phyloP scores from a whole-genome alignment of 371 early-diverging fungal species.

The Mucor piriformis region DNA sequence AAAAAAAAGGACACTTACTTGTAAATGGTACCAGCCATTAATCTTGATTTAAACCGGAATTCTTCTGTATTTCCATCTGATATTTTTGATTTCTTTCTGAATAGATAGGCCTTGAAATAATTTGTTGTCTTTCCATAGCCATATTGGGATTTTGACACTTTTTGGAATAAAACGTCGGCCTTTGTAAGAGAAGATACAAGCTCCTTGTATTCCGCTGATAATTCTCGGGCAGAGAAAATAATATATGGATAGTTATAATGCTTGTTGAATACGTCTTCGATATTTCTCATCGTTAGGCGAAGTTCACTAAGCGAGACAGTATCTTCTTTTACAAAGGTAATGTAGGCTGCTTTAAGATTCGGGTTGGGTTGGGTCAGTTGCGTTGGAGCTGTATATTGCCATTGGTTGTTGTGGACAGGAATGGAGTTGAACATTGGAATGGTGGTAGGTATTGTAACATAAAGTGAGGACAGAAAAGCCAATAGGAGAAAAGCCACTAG shows the following conservation, averaged over 20 bases:
- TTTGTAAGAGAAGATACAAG: conserved; percentile 26
- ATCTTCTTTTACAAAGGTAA: conserved; percentile 41
- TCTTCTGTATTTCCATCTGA: conserved; percentile 12
- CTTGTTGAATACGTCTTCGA: conserved; percentile 41
- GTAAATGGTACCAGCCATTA: conserved; percentile 25
- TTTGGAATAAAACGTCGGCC: conserved; percentile 33
- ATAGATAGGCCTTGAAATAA: conserved; percentile 13
- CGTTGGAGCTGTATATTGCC: conserved; percentile 18
- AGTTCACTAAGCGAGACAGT: conserved; percentile 30
- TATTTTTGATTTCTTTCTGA: conserved; percentile 11
- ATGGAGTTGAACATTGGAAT: conserved; percentile 6
- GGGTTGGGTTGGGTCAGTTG: conserved; percentile 16
- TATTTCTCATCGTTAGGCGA: conserved; percentile 36
- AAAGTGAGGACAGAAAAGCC: too few species aligned
- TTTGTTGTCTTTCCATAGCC: conserved; percentile 22
- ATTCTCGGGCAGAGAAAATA: conserved; percentile 37
- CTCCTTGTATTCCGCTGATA: conserved; percentile 39
- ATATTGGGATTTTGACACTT: conserved; percentile 13
- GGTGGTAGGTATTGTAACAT: conserved; percentile 12
- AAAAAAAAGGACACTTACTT: conserved; percentile 5
- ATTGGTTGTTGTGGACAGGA: conserved; percentile 11
- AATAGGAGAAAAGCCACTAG: too few species aligned
- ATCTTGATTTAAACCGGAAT: conserved; percentile 19
- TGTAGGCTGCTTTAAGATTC: conserved; percentile 32
- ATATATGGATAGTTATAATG: conserved; percentile 43